Evolutionary conservation across 441 rosid genomes (phyloP), one percentile per base, ranked within the genome.

Genomic region (Biscutella auriculata): DNA sequence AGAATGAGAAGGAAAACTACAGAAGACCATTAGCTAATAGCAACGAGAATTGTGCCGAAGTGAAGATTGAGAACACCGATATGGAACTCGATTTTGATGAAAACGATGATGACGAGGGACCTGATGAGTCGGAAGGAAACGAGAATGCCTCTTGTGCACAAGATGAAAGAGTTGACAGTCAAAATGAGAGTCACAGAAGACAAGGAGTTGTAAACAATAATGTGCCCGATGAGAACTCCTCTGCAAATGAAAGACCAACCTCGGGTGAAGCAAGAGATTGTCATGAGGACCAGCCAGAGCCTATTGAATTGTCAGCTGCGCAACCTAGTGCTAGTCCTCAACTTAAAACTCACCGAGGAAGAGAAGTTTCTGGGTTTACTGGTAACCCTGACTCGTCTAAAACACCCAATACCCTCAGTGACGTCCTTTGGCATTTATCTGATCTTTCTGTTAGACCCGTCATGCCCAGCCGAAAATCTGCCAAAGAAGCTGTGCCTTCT

Each of bases 41-140:
- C 55, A 73, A 80, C 51, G 95, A 88, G 78, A 84, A 84, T 60
- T 81, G 86, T 69, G 68, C 97, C 54, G 97, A 92, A 65, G 92
- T 92, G 52, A 86, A 88, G 72, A 84, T 87, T 39, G 95, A 92
- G 71, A 84, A 88, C 73, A 83, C 82, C 3, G 97, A 92, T 65
- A 88, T 92, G 98, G 98, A 92, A 69, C 97, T 92, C 69, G 92
- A 92, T 78, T 92, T 92, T 71, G 75, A 86, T 64, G 98, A 92
- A 77, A 78, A 79, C 57, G 45, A 63, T 45, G 95, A 87, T 55
- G 95, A 86, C 36, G 98, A 92, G 70, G 55, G 63, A 43, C 79
- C 76, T n/a, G 95, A 88, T 52, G 98, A 92, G 65, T 36, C 76
- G 43, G 95, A 88, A 49, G 87, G 78, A 36, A 63, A 74, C 34